Percentiles rank a stretch among this genome's conserved stretches.
Evolutionary conservation across 306 rosid species (phyloP).

Genomic region (Purshia tridentata): DNA sequence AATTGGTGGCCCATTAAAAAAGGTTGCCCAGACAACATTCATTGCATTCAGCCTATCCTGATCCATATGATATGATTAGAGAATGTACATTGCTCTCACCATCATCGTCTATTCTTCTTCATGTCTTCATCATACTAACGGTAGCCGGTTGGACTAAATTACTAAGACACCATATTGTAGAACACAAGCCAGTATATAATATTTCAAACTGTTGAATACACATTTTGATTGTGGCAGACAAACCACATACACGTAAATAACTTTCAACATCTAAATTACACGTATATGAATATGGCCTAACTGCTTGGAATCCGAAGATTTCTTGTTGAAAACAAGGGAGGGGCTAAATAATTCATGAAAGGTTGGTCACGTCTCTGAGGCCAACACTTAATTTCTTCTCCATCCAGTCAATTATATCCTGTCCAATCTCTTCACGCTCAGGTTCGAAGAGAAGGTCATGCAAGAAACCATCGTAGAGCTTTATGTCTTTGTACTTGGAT

Average conservation of each 20-base stretch:
- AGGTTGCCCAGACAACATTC: too few species aligned
- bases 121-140: background rate
- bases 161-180: background rate
- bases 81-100: background rate
- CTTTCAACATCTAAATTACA: background rate
- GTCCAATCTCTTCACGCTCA: slow-evolving; percentile 76
- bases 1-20: too few species aligned
- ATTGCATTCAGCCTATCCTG: too few species aligned
- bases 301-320: too few species aligned
- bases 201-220: background rate
- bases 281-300: background rate
- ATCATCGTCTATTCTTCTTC: background rate
- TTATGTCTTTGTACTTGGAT: slow-evolving; percentile 77
- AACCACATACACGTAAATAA: background rate
- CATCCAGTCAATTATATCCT: slow-evolving; percentile 91
- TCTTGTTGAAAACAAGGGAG: background rate
- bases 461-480: slow-evolving; percentile 88
- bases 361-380: slow-evolving; percentile 12
- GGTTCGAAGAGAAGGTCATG: slow-evolving; percentile 96
- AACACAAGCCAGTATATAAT: background rate
- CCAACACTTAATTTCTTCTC: slow-evolving; percentile 47
- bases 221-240: background rate
- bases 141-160: background rate
- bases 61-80: too few species aligned
- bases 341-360: slow-evolving; percentile 12